Evolutionary conservation across 1,284 basidiomycete species (phyloP).

Genomic region (Tausonia pullulans): DNA sequence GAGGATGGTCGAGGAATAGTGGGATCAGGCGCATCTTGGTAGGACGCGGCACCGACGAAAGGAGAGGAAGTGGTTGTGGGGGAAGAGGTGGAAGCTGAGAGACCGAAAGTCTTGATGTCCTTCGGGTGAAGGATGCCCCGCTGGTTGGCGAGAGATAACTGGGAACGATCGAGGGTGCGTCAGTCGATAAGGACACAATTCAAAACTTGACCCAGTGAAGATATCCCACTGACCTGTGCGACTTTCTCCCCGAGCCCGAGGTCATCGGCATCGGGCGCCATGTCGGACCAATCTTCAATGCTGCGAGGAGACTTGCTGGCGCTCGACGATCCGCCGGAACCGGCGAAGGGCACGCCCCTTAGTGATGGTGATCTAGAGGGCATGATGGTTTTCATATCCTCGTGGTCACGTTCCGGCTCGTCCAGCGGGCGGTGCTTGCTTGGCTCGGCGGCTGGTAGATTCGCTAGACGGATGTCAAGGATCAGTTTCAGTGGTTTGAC

Average conservation of each 20-base stretch:
- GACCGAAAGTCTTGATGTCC: conserved; percentile 51
- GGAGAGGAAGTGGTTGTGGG: conserved; percentile 4
- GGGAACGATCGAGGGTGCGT: too few species aligned
- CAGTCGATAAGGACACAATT: neutral
- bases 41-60: too few species aligned
- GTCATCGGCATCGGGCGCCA: conserved; percentile 23
- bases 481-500: too few species aligned
- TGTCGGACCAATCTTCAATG: conserved; percentile 24
- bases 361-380: neutral
- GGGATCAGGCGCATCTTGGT: neutral
- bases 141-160: neutral
- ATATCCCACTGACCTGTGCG: conserved; percentile 19
- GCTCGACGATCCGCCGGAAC: neutral
- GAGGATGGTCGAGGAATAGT: neutral
- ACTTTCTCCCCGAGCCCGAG: conserved; percentile 21
- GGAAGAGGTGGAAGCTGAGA: conserved; percentile 12
- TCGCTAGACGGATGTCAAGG: neutral
- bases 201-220: neutral
- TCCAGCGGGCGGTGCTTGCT: neutral
- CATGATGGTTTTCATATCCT: conserved; percentile 14
- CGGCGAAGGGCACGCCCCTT: neutral
- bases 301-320: neutral
- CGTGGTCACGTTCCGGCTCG: neutral
- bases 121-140: conserved; percentile 74
- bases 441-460: neutral